phyloP scores from a whole-genome alignment of 2,329 filamentous ascomycete species.

The Cordyceps militaris region DNA sequence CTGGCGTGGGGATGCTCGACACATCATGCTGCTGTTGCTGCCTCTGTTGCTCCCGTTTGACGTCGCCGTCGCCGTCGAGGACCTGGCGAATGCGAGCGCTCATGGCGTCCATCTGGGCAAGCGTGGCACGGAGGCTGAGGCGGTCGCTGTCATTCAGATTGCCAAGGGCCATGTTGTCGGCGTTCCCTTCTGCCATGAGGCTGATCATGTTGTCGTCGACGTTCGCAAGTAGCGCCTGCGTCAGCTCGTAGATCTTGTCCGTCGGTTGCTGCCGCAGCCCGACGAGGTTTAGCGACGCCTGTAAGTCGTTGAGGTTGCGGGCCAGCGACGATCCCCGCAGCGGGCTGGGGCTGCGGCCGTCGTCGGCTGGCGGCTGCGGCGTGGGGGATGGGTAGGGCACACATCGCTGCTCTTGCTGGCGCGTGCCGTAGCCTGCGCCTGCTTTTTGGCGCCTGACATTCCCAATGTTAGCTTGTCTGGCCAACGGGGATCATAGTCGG shows the following conservation, averaged over 20 bases:
- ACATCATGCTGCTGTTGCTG: not conserved
- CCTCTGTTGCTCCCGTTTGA: not conserved
- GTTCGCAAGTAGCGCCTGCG: constrained; percentile 54
- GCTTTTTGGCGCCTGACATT: constrained; percentile 28
- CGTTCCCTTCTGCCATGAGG: constrained; percentile 42
- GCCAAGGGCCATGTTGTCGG: constrained; percentile 34
- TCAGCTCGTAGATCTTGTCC: constrained; percentile 45
- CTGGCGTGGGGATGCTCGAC: constrained; percentile 14
- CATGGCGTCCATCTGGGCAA: constrained; percentile 40
- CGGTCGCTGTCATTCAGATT: constrained; percentile 37
- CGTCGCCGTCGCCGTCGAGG: constrained; percentile 25
- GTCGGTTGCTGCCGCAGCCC: constrained; percentile 46
- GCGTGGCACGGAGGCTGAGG: constrained; percentile 40
- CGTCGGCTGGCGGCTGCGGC: constrained; percentile 13
- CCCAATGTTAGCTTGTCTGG: constrained; percentile 11
- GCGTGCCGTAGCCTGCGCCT: constrained; percentile 31
- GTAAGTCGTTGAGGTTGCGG: constrained; percentile 53
- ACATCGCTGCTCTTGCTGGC: constrained; percentile 25
- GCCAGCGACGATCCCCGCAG: constrained; percentile 30
- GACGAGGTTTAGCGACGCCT: constrained; percentile 58
- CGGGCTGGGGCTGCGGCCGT: constrained; percentile 13
- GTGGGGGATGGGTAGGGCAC: constrained; percentile 23
- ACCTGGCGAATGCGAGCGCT: constrained; percentile 34
- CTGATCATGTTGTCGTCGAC: constrained; percentile 39
- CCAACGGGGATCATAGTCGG: not conserved